phyloP scores from a whole-genome alignment of 495 filamentous ascomycete species.

The Aspergillus cavernicola region DNA sequence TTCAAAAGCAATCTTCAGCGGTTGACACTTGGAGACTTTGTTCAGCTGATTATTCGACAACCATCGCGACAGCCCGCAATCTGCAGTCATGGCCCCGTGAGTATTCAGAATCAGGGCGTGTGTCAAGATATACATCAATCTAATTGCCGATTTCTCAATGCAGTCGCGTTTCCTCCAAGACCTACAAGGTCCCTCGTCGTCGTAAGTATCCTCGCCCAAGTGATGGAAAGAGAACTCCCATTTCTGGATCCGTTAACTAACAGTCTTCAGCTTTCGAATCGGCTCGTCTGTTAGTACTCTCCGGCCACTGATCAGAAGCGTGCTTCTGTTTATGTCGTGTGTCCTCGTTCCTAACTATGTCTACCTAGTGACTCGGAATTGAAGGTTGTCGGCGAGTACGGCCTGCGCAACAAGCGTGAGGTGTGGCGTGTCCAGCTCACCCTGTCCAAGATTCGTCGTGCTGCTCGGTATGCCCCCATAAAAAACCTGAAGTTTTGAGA shows the following conservation, averaged over 20 bases:
- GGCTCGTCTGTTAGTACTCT: constrained; percentile 94
- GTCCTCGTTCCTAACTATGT: constrained; percentile 37
- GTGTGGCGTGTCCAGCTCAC: constrained; percentile 99
- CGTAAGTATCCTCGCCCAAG: constrained; percentile 39
- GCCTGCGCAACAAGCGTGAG: constrained; percentile 99
- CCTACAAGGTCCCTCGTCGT: constrained; percentile 89
- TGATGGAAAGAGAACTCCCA: constrained; percentile 3
- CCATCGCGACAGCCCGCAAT: constrained; percentile 35
- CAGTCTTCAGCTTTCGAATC: constrained; percentile 77
- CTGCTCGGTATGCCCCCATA: constrained; percentile 76
- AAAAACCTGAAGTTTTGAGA: not conserved
- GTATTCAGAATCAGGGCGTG: constrained; percentile 22
- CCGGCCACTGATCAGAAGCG: constrained; percentile 97
- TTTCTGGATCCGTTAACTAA: constrained; percentile 28
- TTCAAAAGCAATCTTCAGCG: constrained; percentile 20
- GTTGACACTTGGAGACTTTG: constrained; percentile 17
- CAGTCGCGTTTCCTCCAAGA: constrained; percentile 86
- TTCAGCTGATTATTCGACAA: constrained; percentile 28
- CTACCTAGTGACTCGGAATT: constrained; percentile 90
- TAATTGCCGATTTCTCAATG: constrained; percentile 28
- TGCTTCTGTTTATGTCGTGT: constrained; percentile 95
- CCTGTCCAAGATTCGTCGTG: constrained; percentile 99
- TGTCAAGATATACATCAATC: constrained; percentile 22
- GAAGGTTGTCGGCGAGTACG: constrained; percentile 99
- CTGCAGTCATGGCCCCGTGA: constrained; percentile 54